These are phyloP conservation scores for Penicillium sp. DNA, from an alignment of 2,329 filamentous ascomycete genomes.

Conservation along the genomic window DNA sequence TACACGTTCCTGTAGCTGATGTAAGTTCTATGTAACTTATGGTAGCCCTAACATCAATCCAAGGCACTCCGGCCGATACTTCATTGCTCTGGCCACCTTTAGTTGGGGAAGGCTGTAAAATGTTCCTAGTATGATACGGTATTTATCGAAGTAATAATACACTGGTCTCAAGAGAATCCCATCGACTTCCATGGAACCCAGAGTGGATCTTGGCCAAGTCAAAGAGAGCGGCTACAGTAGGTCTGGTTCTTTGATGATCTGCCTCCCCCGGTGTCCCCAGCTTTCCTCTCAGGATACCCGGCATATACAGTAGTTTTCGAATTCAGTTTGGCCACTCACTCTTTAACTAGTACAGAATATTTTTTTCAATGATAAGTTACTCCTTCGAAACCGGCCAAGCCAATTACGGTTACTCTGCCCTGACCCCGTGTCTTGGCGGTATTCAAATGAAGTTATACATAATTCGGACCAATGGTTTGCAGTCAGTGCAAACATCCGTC, in stretches of 20 bases:
- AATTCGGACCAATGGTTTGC: no score
- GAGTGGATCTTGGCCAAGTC: no score
- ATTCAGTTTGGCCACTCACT: no score
- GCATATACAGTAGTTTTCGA: no score
- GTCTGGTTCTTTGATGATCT: neutral
- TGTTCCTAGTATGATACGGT: neutral
- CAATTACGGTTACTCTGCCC: no score
- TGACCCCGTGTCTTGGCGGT: no score
- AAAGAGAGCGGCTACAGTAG: neutral
- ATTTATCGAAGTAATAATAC: neutral
- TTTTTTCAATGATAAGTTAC: no score
- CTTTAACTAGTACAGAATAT: no score
- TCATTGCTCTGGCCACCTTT: neutral
- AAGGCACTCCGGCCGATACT: neutral
- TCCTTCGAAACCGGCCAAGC: no score
- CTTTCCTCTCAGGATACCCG: neutral
- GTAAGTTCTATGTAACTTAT: neutral
- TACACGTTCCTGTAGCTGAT: neutral
- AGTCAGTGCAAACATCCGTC: no score
- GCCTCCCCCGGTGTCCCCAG: neutral
- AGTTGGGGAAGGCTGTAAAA: conserved; percentile 4
- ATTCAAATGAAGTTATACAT: no score
- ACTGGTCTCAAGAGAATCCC: neutral
- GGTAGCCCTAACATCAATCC: neutral
- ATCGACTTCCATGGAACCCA: neutral